phyloP scores from a whole-genome alignment of 2,329 filamentous ascomycete species.

The Sphaceloma murrayae region DNA sequence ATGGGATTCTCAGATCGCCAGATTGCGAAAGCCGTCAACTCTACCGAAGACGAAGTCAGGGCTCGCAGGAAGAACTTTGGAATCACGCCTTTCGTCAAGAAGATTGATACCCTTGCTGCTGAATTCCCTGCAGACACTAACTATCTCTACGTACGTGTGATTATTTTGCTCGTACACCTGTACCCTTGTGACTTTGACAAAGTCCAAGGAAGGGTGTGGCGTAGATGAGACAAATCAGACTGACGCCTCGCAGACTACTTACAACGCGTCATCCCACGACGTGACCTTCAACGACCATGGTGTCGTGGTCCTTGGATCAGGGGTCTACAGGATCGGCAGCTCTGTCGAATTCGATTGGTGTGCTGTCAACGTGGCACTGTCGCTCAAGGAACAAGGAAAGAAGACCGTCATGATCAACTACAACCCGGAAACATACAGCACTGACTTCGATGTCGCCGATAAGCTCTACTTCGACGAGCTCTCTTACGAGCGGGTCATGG shows the following conservation, averaged over 20 bases:
- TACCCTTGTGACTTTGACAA: not conserved
- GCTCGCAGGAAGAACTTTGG: slow-evolving; percentile 75
- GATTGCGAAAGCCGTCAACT: slow-evolving; percentile 76
- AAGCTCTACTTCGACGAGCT: slow-evolving; percentile 95
- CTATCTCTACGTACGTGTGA: slow-evolving; percentile 58
- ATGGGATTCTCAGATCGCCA: slow-evolving; percentile 95
- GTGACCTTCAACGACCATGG: slow-evolving; percentile 90
- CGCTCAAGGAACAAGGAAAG: slow-evolving; percentile 76
- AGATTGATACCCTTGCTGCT: slow-evolving; percentile 92
- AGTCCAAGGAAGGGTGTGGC: no score
- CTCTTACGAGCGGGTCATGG: slow-evolving; percentile 95
- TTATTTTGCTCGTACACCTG: not conserved
- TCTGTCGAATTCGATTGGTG: slow-evolving; percentile 99
- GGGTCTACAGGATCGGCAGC: slow-evolving; percentile 94
- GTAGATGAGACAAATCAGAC: no score
- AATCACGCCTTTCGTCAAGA: slow-evolving; percentile 94
- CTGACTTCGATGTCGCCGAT: slow-evolving; percentile 83
- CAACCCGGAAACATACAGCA: slow-evolving; percentile 71
- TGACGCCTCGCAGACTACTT: slow-evolving; percentile 54
- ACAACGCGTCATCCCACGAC: slow-evolving; percentile 91
- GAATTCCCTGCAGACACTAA: slow-evolving; percentile 94
- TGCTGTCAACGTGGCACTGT: slow-evolving; percentile 78
- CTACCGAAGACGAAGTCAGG: slow-evolving; percentile 82
- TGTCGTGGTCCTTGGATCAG: slow-evolving; percentile 78
- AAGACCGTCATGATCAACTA: slow-evolving; percentile 98